Base-by-base conservation (phyloP, 352 stramenopile genomes). In the Phytophthora aleatoria region DNA sequence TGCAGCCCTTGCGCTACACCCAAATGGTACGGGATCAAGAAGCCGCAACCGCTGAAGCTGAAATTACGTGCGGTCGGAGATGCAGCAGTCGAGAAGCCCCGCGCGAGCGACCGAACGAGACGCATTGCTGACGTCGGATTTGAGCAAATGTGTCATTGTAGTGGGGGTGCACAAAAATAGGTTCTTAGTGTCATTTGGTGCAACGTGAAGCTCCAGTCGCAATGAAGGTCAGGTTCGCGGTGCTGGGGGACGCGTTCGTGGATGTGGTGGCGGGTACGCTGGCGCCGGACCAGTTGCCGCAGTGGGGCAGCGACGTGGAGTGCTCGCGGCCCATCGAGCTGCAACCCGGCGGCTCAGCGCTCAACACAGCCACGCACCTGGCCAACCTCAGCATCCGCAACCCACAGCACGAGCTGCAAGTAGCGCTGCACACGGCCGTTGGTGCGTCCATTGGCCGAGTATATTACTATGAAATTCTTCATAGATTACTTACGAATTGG, bases 301-400 rank as follows among this genome's bases (percentile, higher is more conserved):
- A 81, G 42, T 95, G 85, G 87, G 87, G 87, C 24, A 75, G 82
- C 10, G 87, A 94, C 61, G 76, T 89, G 20, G 85, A 92, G 60
- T 88, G 82, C 69, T 74, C 65, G 41, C 76, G 61, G 11, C 76
- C 81, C 8, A 94, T 94, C 47, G 60, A 90, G 62, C 69, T 94
- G 59, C 87, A 93, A 61, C 84, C 87, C 0, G 85, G 87, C 20
- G 87, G 87, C 58, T 94, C 85, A 50, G 85, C 85, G 41, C 75
- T 92, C 59, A 95, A 95, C 74, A 95, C 87, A 20, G 85, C 85
- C 5, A 93, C 85, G 45, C 84, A 94, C 51, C 65, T 94, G 43
- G 81, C 81, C 41, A 91, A 78, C 50, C 70, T 95, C 50, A 70
- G 68, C 33, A 60, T 27, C 0, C 30, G 45, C 50, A 70, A 76